Evolutionary conservation across 768 basidiomycete species (phyloP).

Genomic region (Royoungia palumana): DNA sequence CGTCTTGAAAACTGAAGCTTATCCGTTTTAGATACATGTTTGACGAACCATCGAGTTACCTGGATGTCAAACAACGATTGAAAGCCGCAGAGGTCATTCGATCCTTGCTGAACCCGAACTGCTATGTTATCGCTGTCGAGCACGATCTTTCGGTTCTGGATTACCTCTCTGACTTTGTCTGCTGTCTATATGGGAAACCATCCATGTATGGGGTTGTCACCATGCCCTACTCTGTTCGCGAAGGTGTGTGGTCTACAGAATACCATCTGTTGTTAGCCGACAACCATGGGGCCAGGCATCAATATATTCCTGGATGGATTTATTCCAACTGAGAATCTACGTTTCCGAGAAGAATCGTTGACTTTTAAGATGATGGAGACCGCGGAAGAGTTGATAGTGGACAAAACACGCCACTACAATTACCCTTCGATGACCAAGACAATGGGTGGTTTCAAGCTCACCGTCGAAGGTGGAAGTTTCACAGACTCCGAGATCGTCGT

Average conservation of each 20-base stretch:
- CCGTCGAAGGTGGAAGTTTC: slow-evolving; percentile 85
- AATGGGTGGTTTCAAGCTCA: slow-evolving; percentile 91
- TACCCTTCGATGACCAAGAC: slow-evolving; percentile 99
- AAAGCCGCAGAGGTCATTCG: slow-evolving; percentile 96
- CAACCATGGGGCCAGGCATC: slow-evolving; percentile 58
- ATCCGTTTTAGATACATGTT: slow-evolving; percentile 81
- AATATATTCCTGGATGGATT: slow-evolving; percentile 99
- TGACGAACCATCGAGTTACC: slow-evolving; percentile 97
- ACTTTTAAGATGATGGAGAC: slow-evolving; percentile 98
- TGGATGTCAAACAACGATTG: slow-evolving; percentile 94
- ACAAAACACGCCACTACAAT: slow-evolving; percentile 84
- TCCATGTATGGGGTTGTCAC: slow-evolving; percentile 98
- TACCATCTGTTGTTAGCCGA: slow-evolving; percentile 1
- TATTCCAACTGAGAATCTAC: slow-evolving; percentile 97
- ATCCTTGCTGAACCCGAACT: slow-evolving; percentile 70
- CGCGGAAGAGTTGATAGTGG: slow-evolving; percentile 82
- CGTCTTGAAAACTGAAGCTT: background rate
- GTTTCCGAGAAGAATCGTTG: slow-evolving; percentile 93
- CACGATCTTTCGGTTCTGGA: slow-evolving; percentile 98
- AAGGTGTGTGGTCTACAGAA: slow-evolving; percentile 54
- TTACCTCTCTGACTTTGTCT: slow-evolving; percentile 98
- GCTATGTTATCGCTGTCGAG: slow-evolving; percentile 97
- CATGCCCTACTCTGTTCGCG: slow-evolving; percentile 96
- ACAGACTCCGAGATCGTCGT: slow-evolving; percentile 99
- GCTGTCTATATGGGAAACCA: slow-evolving; percentile 95